phyloP scores from a whole-genome alignment of 2,329 filamentous ascomycete genomes.

The Colletotrichum gloeosporioides region DNA sequence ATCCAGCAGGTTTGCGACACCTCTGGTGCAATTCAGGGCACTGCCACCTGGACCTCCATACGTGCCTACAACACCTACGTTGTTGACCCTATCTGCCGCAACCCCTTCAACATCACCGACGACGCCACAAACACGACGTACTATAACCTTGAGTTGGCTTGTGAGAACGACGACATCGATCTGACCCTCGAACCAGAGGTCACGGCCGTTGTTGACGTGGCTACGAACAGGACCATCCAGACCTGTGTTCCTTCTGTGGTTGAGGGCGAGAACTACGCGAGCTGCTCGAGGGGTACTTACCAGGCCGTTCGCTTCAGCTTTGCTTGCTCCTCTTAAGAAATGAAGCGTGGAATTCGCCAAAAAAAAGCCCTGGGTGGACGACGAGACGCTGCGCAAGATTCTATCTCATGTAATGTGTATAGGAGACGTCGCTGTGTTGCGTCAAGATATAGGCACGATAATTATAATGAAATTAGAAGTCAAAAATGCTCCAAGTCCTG shows the following conservation, averaged over 20 bases:
- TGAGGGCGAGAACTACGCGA: conserved; percentile 84
- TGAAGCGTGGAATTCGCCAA: no score
- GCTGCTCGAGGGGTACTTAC: conserved; percentile 31
- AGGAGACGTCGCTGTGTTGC: background rate
- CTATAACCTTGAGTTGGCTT: conserved; percentile 9
- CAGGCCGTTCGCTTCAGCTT: background rate
- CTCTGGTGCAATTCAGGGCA: background rate
- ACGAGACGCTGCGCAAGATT: fast-evolving
- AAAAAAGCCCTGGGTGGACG: background rate
- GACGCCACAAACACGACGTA: background rate
- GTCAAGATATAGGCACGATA: background rate
- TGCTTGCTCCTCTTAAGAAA: background rate
- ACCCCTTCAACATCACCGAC: conserved; percentile 13
- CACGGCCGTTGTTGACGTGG: background rate
- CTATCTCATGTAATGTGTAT: fast-evolving
- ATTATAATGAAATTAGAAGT: background rate
- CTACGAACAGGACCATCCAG: background rate
- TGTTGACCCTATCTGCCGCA: conserved; percentile 5
- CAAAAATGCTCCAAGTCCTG: fast-evolving
- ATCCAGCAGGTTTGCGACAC: background rate
- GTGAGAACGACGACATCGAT: conserved; percentile 11
- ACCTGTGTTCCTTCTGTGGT: conserved; percentile 61
- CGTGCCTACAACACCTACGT: background rate
- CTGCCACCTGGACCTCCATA: background rate
- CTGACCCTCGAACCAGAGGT: background rate